These are phyloP conservation scores for Hyphopichia burtonii DNA, from an alignment of 1,139 yeast species.

Conservation along the genomic window DNA sequence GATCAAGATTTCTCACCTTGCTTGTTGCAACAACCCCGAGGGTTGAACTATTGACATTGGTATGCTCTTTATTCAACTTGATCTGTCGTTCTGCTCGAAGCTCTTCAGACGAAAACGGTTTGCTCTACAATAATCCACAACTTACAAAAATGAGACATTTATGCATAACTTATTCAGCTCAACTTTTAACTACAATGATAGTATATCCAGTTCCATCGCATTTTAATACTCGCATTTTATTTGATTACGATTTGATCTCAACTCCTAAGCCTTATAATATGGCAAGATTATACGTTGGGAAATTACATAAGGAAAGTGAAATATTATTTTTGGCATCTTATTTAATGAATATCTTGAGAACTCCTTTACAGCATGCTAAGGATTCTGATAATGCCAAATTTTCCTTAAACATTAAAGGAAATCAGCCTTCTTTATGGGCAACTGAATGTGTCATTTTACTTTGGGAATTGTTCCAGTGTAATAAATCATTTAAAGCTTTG, in stretches of 20 bases:
- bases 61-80: conserved; percentile 70
- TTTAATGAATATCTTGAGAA: conserved; percentile 45
- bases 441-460: conserved; percentile 58
- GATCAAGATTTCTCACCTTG: conserved; percentile 59
- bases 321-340: conserved; percentile 46
- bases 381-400: conserved; percentile 17
- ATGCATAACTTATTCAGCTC: conserved; percentile 58
- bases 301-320: conserved; percentile 54
- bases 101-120: conserved; percentile 36
- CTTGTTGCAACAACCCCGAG: conserved; percentile 55
- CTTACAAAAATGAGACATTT: conserved; percentile 50
- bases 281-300: conserved; percentile 52
- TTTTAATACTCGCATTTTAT: conserved; percentile 45
- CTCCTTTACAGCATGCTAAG: conserved; percentile 32
- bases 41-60: conserved; percentile 49
- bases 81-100: conserved; percentile 40
- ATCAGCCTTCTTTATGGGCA: conserved; percentile 50
- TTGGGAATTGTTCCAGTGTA: conserved; percentile 80
- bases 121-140: conserved; percentile 21
- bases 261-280: conserved; percentile 41
- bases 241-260: conserved; percentile 28
- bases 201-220: conserved; percentile 61
- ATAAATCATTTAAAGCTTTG: conserved; percentile 49
- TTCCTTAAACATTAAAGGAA: conserved; percentile 12
- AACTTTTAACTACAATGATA: conserved; percentile 60